Base-by-base conservation (phyloP, 768 basidiomycete genomes). In the Pisolithus tinctorius region DNA sequence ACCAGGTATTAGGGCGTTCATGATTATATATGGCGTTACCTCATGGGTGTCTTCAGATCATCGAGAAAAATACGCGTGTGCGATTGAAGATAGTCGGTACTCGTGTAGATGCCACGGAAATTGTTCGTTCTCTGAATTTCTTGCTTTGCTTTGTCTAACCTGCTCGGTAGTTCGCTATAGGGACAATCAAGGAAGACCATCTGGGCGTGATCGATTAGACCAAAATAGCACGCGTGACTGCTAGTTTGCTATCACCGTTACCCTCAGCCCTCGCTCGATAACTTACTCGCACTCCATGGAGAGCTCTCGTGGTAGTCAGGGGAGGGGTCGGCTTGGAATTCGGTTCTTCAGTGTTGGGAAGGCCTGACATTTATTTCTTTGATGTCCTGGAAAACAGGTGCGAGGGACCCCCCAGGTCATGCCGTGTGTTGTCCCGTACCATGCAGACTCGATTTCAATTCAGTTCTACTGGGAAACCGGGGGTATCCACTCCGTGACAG, bases 51-150 rank as follows among this genome's bases (percentile, higher is more conserved):
- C 10, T 23, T 6, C 58, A 92, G 88, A 86, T 92, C 56, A 94
- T 97, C 55, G 90, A 94, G 67, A 94, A 93, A 69, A 91, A 93
- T 58, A 91, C 91, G 0, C 82, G 84, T 48, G 84, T 98, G 45
- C 83, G 96, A 37, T 78, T 97, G 68, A 95, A 97, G 71, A 92
- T 99, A 41, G 94, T 99, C n/a, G 96, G 96, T 30, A 96, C 93
- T 23, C 83, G 94, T 63, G 91, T 97, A 4, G 96, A 99, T 64
- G 93, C 94, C 31, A 97, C 93, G 23, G 94, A 98, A 70, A 96
- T 99, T 59, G 93, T 94, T 64, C 58, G 91, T 57, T 73, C 7
- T 17, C 8, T 45, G 16, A 37, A 51, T 23, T 46, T 16, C 26
- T 26, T 41, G 10, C 41, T 30, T 49, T 55, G 11, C 53, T 42